Evolutionary conservation across 192 early-diverging fungal species (phyloP).

Genomic region (Linderina pennispora): DNA sequence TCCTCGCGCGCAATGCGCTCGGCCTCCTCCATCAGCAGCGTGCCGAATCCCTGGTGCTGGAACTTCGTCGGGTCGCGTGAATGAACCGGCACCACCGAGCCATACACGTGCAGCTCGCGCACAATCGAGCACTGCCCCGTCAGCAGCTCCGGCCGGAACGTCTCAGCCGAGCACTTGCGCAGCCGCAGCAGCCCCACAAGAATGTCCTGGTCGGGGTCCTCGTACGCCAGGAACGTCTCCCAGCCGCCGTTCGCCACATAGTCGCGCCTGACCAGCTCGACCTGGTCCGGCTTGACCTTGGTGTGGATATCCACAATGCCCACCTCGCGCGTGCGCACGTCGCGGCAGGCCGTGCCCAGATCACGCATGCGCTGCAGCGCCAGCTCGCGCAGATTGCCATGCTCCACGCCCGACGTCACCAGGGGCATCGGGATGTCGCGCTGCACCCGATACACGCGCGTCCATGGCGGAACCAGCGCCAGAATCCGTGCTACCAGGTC

Average conservation of each 20-base stretch:
- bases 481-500: slow-evolving; percentile 94
- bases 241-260: slow-evolving; percentile 97
- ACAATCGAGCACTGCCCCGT: slow-evolving; percentile 84
- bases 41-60: slow-evolving; percentile 99
- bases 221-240: slow-evolving; percentile 99
- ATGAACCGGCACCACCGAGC: slow-evolving; percentile 93
- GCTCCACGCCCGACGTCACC: slow-evolving; percentile 96
- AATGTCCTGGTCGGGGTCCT: slow-evolving; percentile 96
- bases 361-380: slow-evolving; percentile 95
- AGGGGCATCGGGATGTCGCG: slow-evolving; percentile 99
- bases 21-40: slow-evolving; percentile 98
- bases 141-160: slow-evolving; percentile 90
- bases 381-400: slow-evolving; percentile 95
- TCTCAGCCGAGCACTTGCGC: slow-evolving; percentile 83
- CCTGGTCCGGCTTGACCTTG: slow-evolving; percentile 89
- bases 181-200: slow-evolving; percentile 90
- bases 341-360: slow-evolving; percentile 91
- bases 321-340: slow-evolving; percentile 97
- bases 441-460: slow-evolving; percentile 96
- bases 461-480: slow-evolving; percentile 98
- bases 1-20: slow-evolving; percentile 97
- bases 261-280: slow-evolving; percentile 95
- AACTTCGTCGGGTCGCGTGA: slow-evolving; percentile 96
- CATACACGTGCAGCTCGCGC: slow-evolving; percentile 97
- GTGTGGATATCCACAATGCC: slow-evolving; percentile 98